These are phyloP conservation scores for Aurantiochytrium sp. DNA, from an alignment of 108 stramenopile genomes.

Conservation along the genomic window DNA sequence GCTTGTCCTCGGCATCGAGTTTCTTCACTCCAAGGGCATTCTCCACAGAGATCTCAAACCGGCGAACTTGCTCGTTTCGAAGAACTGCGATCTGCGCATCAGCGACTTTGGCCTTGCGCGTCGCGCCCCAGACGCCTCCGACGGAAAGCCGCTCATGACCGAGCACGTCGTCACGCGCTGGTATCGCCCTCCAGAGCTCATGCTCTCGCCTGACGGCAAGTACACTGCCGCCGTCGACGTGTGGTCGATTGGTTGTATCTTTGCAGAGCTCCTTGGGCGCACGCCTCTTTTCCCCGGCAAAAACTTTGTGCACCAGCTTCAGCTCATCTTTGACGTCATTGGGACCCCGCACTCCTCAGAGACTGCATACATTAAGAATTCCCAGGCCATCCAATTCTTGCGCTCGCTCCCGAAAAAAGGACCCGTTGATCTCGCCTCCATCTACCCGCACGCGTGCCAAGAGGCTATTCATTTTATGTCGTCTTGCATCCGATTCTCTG, in stretches of 20 bases:
- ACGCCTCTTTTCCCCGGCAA: slow-evolving; percentile 59
- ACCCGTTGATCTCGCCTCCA: slow-evolving; percentile 18
- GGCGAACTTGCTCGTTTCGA: slow-evolving; percentile 58
- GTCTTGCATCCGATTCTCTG: slow-evolving; percentile 41
- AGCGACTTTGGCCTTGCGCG: slow-evolving; percentile 63
- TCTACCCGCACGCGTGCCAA: slow-evolving; percentile 34
- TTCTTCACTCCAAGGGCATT: slow-evolving; percentile 55
- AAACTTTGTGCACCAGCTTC: slow-evolving; percentile 61
- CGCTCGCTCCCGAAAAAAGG: slow-evolving; percentile 23
- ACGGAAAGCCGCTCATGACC: slow-evolving; percentile 55
- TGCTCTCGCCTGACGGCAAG: slow-evolving; percentile 52
- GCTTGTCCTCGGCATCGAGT: slow-evolving; percentile 52
- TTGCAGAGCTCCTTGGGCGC: slow-evolving; percentile 54
- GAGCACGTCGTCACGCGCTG: slow-evolving; percentile 65
- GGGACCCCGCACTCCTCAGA: slow-evolving; percentile 33
- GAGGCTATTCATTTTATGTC: slow-evolving; percentile 37
- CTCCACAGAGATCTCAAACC: slow-evolving; percentile 69
- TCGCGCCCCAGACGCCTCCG: slow-evolving; percentile 26
- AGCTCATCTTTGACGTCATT: slow-evolving; percentile 59
- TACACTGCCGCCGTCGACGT: slow-evolving; percentile 60
- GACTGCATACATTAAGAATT: slow-evolving; percentile 16
- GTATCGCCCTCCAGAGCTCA: slow-evolving; percentile 62
- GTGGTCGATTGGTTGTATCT: slow-evolving; percentile 61
- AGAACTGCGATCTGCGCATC: slow-evolving; percentile 55
- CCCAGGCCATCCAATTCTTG: slow-evolving; percentile 48